Evolutionary conservation across 1,284 basidiomycete genomes (phyloP).

Genomic region (Apiotrichum brassicae): DNA sequence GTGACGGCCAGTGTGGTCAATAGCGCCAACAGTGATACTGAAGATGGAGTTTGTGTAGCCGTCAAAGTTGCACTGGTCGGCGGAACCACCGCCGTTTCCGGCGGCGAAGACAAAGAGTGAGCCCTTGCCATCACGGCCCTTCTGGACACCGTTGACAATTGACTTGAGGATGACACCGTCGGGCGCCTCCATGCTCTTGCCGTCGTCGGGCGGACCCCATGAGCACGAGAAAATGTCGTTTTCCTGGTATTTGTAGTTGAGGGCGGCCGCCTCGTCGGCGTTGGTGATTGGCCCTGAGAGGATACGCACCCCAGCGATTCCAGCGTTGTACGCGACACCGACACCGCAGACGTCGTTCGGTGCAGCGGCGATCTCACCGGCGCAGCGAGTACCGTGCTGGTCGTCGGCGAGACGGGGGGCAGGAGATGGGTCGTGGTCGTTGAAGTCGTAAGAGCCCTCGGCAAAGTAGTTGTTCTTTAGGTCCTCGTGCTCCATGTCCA

Average conservation of each 20-base stretch:
- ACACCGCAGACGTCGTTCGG: slow-evolving; percentile 89
- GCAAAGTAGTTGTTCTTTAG: slow-evolving; percentile 82
- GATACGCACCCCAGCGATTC: slow-evolving; percentile 90
- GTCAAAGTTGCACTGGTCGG: slow-evolving; percentile 99
- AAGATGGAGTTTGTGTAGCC: slow-evolving; percentile 99
- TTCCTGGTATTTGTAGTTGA: slow-evolving; percentile 86
- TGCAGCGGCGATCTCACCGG: slow-evolving; percentile 88
- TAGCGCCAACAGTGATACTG: slow-evolving; percentile 88
- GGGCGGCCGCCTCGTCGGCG: slow-evolving; percentile 91
- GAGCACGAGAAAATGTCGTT: slow-evolving; percentile 93
- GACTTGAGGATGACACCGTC: slow-evolving; percentile 88
- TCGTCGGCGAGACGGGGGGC: slow-evolving; percentile 85
- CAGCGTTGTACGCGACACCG: slow-evolving; percentile 86
- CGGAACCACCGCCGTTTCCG: slow-evolving; percentile 85
- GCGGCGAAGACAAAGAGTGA: slow-evolving; percentile 96
- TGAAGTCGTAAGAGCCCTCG: slow-evolving; percentile 91
- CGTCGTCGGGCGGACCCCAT: slow-evolving; percentile 97
- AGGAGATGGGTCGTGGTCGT: slow-evolving; percentile 83
- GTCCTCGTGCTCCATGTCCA: slow-evolving; percentile 85
- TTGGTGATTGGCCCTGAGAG: slow-evolving; percentile 95
- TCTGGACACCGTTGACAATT: slow-evolving; percentile 87
- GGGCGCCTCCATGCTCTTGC: slow-evolving; percentile 90
- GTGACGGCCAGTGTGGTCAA: slow-evolving; percentile 86
- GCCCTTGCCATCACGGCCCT: slow-evolving; percentile 83
- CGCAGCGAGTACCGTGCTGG: slow-evolving; percentile 95